These are phyloP conservation scores for Albophoma yamanashiensis DNA, from an alignment of 2,329 filamentous ascomycete genomes.

Conservation along the genomic window DNA sequence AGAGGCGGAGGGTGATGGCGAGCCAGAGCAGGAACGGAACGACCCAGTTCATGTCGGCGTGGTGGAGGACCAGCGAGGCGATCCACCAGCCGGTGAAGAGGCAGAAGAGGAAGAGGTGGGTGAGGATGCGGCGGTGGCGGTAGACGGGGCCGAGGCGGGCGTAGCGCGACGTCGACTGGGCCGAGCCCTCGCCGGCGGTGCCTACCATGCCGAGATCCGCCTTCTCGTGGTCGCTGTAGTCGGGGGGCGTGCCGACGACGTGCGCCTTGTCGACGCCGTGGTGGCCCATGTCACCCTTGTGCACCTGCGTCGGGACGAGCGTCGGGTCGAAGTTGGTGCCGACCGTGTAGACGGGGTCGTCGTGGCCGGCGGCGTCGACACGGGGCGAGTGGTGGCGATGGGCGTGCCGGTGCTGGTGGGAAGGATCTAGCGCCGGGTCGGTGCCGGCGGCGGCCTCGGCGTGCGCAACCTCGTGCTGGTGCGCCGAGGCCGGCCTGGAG, in stretches of 20 bases:
- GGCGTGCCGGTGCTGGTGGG: slow-evolving; percentile 31
- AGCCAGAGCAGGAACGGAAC: slow-evolving; percentile 78
- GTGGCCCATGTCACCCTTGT: slow-evolving; percentile 14
- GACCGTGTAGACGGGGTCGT: slow-evolving; percentile 36
- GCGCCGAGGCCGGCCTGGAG: neutral
- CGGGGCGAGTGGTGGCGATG: slow-evolving; percentile 30
- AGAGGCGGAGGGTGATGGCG: slow-evolving; percentile 57
- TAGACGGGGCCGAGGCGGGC: slow-evolving; percentile 25
- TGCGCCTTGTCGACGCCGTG: slow-evolving; percentile 13
- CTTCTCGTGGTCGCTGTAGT: slow-evolving; percentile 31
- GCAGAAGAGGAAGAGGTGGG: slow-evolving; percentile 33
- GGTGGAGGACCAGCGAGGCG: slow-evolving; percentile 61
- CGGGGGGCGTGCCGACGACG: slow-evolving; percentile 16
- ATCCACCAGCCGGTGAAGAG: slow-evolving; percentile 61
- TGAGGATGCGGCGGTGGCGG: slow-evolving; percentile 30
- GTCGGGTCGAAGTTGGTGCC: slow-evolving; percentile 24
- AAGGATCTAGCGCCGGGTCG: slow-evolving; percentile 23
- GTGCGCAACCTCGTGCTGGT: neutral
- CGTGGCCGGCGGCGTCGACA: slow-evolving; percentile 18
- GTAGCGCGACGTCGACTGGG: slow-evolving; percentile 9
- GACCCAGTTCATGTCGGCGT: slow-evolving; percentile 66
- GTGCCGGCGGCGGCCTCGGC: slow-evolving; percentile 13
- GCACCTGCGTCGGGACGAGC: slow-evolving; percentile 17
- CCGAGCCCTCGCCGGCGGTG: slow-evolving; percentile 13
- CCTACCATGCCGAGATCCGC: slow-evolving; percentile 18